Evolutionary conservation across 139 green algal genomes (phyloP).

Genomic region (Coelastrella sp.): DNA sequence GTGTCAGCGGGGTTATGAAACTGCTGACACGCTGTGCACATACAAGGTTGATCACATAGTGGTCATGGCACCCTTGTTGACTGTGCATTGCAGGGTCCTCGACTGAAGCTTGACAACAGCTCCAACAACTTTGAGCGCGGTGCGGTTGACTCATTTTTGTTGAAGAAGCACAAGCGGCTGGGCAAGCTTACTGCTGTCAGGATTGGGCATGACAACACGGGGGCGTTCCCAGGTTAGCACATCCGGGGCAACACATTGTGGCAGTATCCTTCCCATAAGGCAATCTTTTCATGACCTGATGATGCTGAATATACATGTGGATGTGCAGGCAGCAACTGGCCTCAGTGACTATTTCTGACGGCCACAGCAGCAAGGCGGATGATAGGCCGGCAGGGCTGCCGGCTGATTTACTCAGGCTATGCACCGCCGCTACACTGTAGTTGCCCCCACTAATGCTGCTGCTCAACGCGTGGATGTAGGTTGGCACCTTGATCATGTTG

Average conservation of each 20-base stretch:
- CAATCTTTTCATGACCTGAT: too few species aligned
- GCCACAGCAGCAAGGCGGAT: too few species aligned
- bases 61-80: too few species aligned
- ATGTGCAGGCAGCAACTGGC: too few species aligned
- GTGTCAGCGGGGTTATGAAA: too few species aligned
- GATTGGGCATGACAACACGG: conserved; percentile 40
- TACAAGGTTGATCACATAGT: too few species aligned
- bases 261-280: background rate
- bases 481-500: conserved; percentile 24
- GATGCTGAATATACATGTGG: too few species aligned
- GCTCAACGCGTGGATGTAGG: background rate
- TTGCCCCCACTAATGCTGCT: background rate
- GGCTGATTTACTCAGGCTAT: background rate
- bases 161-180: background rate
- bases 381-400: too few species aligned
- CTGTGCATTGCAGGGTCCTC: background rate
- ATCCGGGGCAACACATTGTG: background rate
- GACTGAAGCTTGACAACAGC: conserved; percentile 22
- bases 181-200: conserved; percentile 52
- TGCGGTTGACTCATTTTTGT: conserved; percentile 48
- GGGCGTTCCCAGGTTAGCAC: background rate
- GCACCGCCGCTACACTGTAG: background rate
- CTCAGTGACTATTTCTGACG: background rate
- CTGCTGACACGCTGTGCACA: too few species aligned
- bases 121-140: conserved; percentile 63